Base-by-base conservation (phyloP, 2,329 filamentous ascomycete species). In the Cercospora sp. region DNA sequence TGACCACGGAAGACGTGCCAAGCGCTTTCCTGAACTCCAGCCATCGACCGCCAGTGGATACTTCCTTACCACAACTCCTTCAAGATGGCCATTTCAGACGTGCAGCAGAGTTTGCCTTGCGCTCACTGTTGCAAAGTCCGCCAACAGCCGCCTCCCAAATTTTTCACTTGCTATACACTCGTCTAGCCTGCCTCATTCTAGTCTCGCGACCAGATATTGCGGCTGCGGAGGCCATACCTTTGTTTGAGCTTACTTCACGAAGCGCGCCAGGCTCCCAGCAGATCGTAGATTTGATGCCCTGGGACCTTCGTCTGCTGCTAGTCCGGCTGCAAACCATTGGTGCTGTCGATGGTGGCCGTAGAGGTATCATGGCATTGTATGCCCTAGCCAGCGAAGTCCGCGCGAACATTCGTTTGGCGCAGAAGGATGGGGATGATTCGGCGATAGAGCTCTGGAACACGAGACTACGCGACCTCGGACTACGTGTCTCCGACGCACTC, bases 311-410 rank as follows among this genome's bases (percentile, higher is more conserved):
- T 6, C 86, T 97, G 2, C 85, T 98, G 16, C 89, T 90, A 6
- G 91, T 97, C 8, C 87, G 94, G 1, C 85, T 98, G 21, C 92
- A 97, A 73, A 92, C 92, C 0, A 86, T 97, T 57, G 93, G 92
- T 0, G 96, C 95, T 71, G 90, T 90, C 3, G 95, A 99, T 79
- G 88, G 90, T 61, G 86, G 94, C 4, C 86, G 94, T 69, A 86
- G 94, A 71, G 91, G 92, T 3, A 90, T 99, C 66, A 94, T 95
- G 85, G 91, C 91, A 55, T 92, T 97, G 77, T 97, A 97, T 77
- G 93, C 97, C 70, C 85, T 98, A 2, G 93, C 75, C 3, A 70
- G 67, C 7, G 78, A 79, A 69, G 75, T 74, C 1, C 66, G 78
- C 21, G 68, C 70, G 65, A 59, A 77, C 66, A 60, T 75, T 2